Evolutionary conservation across 495 filamentous ascomycete genomes (phyloP), one percentile per base, ranked within the genome.

Genomic region (Annulohypoxylon maeteangense): DNA sequence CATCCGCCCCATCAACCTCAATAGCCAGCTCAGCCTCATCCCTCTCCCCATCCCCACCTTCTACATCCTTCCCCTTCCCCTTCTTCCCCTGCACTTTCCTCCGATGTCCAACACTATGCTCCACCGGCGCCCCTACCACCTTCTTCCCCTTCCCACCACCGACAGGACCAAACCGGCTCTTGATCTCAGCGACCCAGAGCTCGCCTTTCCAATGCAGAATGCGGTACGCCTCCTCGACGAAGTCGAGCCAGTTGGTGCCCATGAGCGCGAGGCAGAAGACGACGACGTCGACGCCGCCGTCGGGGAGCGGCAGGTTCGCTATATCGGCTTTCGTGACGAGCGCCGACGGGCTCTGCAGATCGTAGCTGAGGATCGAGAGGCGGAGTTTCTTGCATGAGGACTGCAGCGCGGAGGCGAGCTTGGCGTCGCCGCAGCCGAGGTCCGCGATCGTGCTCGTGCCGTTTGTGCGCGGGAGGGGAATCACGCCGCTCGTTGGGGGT

Each of bases 211-310:
- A 95, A 60, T 92, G 88, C 68, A 98, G 83, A 10, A 98, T 83
- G 18, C 95, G 87, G 80, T 90, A 94, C n/a, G 94, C 93, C 80
- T 99, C 95, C 74, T 97, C 94, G 64, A 98, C 86, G 75, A 98
- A 98, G 65, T 92, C 89, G 20, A 97, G 85, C 93, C 95, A 99
- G 81, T 99, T 99, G 14, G 95, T 98, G 71, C 96, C 95, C 95
- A 99, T 99, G 42, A 99, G 86, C 62, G 95, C 95, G 22, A 99
- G 84, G 80, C 95, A 99, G 83, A 98, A 97, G 58, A 98, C 87
- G 7, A 92, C 91, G 14, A 99, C 84, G 75, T 99, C 93, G 22
- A 93, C 90, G 38, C 84, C 87, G 53, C 87, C 87, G 53, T 93
- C 88, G 23, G 81, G 79, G 1, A 97, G 76, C 0, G 93, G 93